A percentile compares a stretch with the other conserved stretches of the same genome.
Conservation (phyloP, 345 rosid genomes). For the Chamaenerion angustifolium region DNA sequence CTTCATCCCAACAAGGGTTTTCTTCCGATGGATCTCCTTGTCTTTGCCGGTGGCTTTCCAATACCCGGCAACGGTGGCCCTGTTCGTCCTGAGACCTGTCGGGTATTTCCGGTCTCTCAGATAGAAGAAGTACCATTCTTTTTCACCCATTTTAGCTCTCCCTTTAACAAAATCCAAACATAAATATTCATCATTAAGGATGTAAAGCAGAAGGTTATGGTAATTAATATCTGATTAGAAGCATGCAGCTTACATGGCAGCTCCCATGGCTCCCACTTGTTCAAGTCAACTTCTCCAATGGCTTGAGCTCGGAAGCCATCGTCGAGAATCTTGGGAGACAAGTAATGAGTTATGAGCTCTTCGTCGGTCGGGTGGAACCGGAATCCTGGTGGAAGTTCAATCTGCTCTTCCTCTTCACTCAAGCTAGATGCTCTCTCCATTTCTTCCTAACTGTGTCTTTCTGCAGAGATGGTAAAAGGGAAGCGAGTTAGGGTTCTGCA, state of each 20-base stretch:
- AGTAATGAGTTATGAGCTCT: slow-evolving; percentile 11
- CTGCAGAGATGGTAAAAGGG: not conserved
- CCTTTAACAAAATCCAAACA: not conserved
- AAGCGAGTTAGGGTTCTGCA: not conserved
- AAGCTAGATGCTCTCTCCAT: slow-evolving; percentile 1
- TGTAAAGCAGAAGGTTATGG: no score
- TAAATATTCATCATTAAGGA: not conserved
- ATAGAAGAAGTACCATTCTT: slow-evolving; percentile 11
- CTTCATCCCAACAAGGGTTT: slow-evolving; percentile 9
- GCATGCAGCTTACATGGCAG: slow-evolving; percentile 5
- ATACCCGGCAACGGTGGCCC: slow-evolving; percentile 9
- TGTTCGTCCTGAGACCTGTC: slow-evolving; percentile 7
- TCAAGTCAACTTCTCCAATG: slow-evolving; percentile 7
- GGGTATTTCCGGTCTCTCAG: slow-evolving; percentile 8
- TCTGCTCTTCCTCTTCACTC: not conserved
- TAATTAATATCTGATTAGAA: not conserved
- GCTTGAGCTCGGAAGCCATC: slow-evolving; percentile 1
- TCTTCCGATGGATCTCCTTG: slow-evolving; percentile 7
- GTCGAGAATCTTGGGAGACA: slow-evolving; percentile 7
- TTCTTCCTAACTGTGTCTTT: no score
- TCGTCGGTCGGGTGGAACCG: slow-evolving; percentile 11
- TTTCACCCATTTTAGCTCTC: slow-evolving; percentile 11
- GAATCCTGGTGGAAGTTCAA: slow-evolving; percentile 9
- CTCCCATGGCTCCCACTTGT: slow-evolving; percentile 13
- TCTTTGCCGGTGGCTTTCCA: slow-evolving; percentile 12